These are phyloP conservation scores for Termitomyces sp. DNA, from an alignment of 768 basidiomycete genomes.

Conservation along the genomic window DNA sequence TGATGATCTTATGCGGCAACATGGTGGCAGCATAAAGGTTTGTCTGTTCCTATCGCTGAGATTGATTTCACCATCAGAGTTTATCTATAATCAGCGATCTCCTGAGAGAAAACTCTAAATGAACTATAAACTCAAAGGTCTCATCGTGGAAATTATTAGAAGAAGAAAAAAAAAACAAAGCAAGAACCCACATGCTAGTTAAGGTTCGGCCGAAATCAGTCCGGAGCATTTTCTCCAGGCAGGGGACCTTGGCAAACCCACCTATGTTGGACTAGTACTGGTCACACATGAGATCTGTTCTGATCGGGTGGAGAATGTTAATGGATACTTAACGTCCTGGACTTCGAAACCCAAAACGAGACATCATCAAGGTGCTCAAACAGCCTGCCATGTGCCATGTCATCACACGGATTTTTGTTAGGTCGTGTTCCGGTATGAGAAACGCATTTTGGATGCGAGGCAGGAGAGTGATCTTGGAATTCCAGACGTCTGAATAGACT, in stretches of 20 bases:
- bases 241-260: neutral
- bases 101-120: conserved; percentile 25
- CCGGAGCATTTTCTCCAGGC: neutral
- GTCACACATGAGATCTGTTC: neutral
- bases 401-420: conserved; percentile 1
- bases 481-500: neutral
- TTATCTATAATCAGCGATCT: conserved; percentile 33
- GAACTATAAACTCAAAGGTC: conserved; percentile 23
- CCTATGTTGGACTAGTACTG: neutral
- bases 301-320: neutral
- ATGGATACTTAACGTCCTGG: neutral
- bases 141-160: neutral
- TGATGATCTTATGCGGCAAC: conserved; percentile 24
- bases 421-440: neutral
- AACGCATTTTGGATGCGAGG: neutral
- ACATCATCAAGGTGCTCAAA: neutral
- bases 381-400: neutral
- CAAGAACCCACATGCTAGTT: neutral
- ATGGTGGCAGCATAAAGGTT: conserved; percentile 31
- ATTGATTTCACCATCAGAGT: conserved; percentile 26
- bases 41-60: conserved; percentile 15
- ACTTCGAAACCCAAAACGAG: neutral
- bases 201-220: neutral
- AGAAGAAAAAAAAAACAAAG: neutral
- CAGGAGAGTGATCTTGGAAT: neutral